Base-by-base conservation (phyloP, 768 basidiomycete genomes). In the Mycena galopus region DNA sequence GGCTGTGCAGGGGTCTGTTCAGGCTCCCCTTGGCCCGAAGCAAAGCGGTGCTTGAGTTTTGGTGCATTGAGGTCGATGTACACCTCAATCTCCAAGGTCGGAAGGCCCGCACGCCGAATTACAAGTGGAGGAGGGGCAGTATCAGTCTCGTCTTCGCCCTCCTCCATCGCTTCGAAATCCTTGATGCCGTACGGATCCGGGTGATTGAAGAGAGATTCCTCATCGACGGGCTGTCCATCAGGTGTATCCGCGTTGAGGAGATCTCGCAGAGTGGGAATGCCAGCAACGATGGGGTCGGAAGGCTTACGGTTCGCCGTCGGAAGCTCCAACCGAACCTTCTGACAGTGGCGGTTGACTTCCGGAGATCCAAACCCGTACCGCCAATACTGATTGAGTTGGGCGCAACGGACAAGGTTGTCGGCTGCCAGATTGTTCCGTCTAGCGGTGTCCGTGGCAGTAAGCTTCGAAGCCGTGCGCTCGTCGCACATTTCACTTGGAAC, bases 351-450 rank as follows among this genome's bases (percentile, higher is more conserved):
- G 25, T 37, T 3, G 3, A 65, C 51, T n/a, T 65, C 65, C 0
- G 51, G 6, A 19, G 53, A 39, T 4, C 65, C 65, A 32, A 56
- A 65, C 27, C 65, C 65, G 29, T 65, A 65, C 1, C 65, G 51
- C 65, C 65, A 65, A 44, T 65, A 65, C 32, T 65, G 65, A 44
- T 65, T 65, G 37, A 65, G 55, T 44, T 65, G 65, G 0, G 65
- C 65, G 25, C 55, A 32, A 2, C 56, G 65, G n/a, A 66, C 16
- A 2, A 66, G 56, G 19, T 66, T 66, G 17, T 57, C 42, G 29
- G 65, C 25, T 9, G 55, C 56, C 2, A 66, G 42, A 25, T 56
- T 56, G 56, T 66, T 66, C 17, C 39, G 53, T 25, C 44, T 58
- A 0, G 65, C 56, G 1, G 56, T 66, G 55, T 56, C 58, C 65